Percentiles rank a stretch among this genome's conserved stretches.
phyloP scores from a whole-genome alignment of 2,329 filamentous ascomycete species.

The Bisporella sp. region DNA sequence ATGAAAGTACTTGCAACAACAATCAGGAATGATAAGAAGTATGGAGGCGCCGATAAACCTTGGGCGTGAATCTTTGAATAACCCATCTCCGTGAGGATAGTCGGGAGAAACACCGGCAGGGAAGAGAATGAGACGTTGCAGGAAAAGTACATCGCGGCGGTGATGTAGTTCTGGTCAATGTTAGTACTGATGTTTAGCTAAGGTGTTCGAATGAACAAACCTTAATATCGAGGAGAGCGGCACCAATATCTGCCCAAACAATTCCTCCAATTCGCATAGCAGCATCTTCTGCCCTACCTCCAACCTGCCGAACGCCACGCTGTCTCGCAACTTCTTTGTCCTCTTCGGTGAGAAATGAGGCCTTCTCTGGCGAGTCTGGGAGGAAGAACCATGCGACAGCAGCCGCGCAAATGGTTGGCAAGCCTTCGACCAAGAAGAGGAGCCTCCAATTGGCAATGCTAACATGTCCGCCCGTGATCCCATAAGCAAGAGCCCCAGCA shows the following conservation, averaged over 20 bases:
- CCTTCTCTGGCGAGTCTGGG: conserved; percentile 42
- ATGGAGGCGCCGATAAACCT: conserved; percentile 65
- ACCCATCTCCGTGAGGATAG: conserved; percentile 59
- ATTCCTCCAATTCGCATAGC: conserved; percentile 35
- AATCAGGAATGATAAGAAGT: conserved; percentile 57
- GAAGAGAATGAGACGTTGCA: conserved; percentile 60
- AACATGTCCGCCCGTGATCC: conserved; percentile 55
- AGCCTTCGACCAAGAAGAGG: conserved; percentile 57
- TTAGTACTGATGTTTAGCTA: conserved; percentile 25
- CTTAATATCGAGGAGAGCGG: conserved; percentile 38
- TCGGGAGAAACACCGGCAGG: conserved; percentile 56
- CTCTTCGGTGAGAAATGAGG: conserved; percentile 36
- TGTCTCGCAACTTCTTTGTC: conserved; percentile 44
- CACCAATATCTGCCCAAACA: conserved; percentile 36
- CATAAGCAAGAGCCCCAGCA: conserved; percentile 59
- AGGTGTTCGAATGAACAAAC: neutral
- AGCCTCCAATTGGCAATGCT: conserved; percentile 53
- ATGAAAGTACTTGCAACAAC: conserved; percentile 54
- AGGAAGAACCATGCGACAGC: conserved; percentile 46
- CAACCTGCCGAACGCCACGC: conserved; percentile 44
- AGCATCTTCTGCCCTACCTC: conserved; percentile 35
- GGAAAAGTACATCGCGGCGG: conserved; percentile 46
- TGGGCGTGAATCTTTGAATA: conserved; percentile 61
- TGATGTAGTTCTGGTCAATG: conserved; percentile 34
- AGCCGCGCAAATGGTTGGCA: conserved; percentile 50